Evolutionary conservation across 208 protist genomes (phyloP).

Genomic region (Entamoeba histolytica): DNA sequence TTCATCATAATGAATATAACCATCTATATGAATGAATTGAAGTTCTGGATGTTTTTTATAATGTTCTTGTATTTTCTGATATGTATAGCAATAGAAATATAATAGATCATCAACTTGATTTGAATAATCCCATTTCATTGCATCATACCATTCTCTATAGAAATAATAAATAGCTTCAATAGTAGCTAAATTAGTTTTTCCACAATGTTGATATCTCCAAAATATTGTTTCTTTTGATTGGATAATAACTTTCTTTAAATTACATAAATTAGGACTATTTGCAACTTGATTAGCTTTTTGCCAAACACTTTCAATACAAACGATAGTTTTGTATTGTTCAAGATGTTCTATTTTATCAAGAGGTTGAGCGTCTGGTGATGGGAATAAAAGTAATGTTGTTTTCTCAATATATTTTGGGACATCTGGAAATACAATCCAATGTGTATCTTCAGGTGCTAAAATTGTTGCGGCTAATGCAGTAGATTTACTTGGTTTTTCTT

Average conservation of each 20-base stretch:
- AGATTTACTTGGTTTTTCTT: slow-evolving; percentile 13
- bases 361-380: not conserved
- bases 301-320: slow-evolving; percentile 21
- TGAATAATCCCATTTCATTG: not conserved
- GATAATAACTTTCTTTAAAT: slow-evolving; percentile 6
- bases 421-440: slow-evolving; percentile 8
- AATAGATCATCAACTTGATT: not conserved
- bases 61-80: slow-evolving; percentile 1
- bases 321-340: slow-evolving; percentile 7
- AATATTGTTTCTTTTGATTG: slow-evolving; percentile 11
- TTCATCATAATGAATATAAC: no score
- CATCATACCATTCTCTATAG: slow-evolving; percentile 7
- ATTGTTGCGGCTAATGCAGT: slow-evolving; percentile 12
- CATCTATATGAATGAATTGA: no score
- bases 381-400: slow-evolving; percentile 4
- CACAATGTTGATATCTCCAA: slow-evolving; percentile 11
- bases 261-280: not conserved
- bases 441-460: slow-evolving; percentile 1
- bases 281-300: not conserved
- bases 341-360: not conserved
- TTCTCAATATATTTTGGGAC: slow-evolving; percentile 8
- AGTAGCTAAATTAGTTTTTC: not conserved
- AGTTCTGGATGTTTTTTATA: not conserved
- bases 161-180: slow-evolving; percentile 25
- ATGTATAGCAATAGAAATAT: not conserved